Evolutionary conservation across 2,329 filamentous ascomycete genomes (phyloP).

Genomic region (Waltergamsia citrina): DNA sequence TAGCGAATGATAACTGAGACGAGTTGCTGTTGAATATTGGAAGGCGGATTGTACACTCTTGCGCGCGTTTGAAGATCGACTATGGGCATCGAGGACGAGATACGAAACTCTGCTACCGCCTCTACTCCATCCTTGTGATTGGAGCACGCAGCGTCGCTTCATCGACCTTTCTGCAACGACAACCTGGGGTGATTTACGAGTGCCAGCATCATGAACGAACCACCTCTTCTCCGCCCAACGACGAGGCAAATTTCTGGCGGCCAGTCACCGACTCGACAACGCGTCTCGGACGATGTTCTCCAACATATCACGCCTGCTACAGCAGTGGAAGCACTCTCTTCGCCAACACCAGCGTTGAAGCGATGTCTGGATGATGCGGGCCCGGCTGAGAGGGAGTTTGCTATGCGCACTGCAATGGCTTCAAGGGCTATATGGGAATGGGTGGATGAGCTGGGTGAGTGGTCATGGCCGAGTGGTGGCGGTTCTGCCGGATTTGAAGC

Average conservation of each 20-base stretch:
- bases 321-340: constrained; percentile 50
- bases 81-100: constrained; percentile 13
- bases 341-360: constrained; percentile 41
- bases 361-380: constrained; percentile 54
- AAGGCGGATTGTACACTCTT: no score
- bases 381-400: constrained; percentile 59
- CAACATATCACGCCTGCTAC: constrained; percentile 50
- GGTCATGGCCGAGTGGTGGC: constrained; percentile 44
- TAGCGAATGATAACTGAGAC: no score
- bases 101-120: constrained; percentile 10
- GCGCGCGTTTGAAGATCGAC: no score
- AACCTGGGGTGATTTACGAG: no score
- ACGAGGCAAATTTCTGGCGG: constrained; percentile 19
- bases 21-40: no score
- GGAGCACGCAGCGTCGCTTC: constrained; percentile 7
- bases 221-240: constrained; percentile 20
- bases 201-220: constrained; percentile 25
- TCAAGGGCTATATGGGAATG: constrained; percentile 65
- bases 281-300: constrained; percentile 47
- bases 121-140: constrained; percentile 24
- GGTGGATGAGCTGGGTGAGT: constrained; percentile 59
- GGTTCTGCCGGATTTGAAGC: constrained; percentile 46
- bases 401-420: constrained; percentile 58
- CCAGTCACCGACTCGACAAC: constrained; percentile 35
- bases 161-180: no score